Evolutionary conservation across 208 protist genomes (phyloP).

Genomic region (Crithidia thermophila): DNA sequence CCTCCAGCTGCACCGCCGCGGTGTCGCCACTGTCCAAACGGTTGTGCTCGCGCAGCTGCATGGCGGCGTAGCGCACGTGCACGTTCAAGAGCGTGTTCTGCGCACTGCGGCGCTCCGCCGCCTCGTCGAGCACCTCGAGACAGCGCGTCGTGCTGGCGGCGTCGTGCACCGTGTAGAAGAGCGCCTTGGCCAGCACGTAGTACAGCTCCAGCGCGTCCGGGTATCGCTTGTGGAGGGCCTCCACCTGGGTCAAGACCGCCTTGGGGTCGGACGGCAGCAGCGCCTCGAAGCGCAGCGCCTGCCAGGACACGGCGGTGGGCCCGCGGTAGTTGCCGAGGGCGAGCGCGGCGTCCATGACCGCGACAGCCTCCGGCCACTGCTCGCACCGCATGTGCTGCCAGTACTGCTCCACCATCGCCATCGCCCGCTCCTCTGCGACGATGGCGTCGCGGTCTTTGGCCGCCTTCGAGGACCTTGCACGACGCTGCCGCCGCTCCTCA

Average conservation of each 20-base stretch:
- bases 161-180: constrained; percentile 84
- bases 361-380: constrained; percentile 46
- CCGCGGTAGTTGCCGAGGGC: constrained; percentile 28
- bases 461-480: background rate
- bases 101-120: constrained; percentile 24
- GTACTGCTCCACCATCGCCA: constrained; percentile 51
- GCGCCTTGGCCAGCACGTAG: constrained; percentile 64
- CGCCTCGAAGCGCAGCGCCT: constrained; percentile 53
- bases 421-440: constrained; percentile 41
- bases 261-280: constrained; percentile 52
- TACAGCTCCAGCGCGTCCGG: constrained; percentile 50
- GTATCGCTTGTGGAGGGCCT: constrained; percentile 37
- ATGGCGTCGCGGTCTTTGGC: constrained; percentile 35
- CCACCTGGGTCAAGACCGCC: constrained; percentile 41
- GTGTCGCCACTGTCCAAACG: background rate
- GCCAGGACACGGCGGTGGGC: constrained; percentile 48
- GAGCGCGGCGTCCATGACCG: constrained; percentile 40
- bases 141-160: constrained; percentile 38
- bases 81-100: constrained; percentile 39
- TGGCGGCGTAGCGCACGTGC: constrained; percentile 28
- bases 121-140: constrained; percentile 49
- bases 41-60: constrained; percentile 17
- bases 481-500: background rate
- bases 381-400: constrained; percentile 42
- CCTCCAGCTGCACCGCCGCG: constrained; percentile 29